Base-by-base conservation (phyloP, 805 yeast genomes). In the Metschnikowia sp. region DNA sequence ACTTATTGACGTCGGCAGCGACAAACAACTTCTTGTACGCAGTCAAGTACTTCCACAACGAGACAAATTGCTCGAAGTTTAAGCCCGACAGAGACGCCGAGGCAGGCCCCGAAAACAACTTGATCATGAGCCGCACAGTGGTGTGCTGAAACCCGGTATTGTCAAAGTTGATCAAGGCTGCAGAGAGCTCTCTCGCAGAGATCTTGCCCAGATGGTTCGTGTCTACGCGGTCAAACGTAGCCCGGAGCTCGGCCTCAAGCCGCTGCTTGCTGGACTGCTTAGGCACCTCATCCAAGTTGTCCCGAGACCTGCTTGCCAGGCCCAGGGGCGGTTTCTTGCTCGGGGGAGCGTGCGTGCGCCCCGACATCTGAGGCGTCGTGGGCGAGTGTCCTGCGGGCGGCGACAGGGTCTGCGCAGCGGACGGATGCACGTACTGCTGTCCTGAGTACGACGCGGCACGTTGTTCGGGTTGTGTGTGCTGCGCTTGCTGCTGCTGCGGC, bases 1-100 rank as follows among this genome's bases (percentile, higher is more conserved):
- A 77, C 49, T 69, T 69, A 60, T 82, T 78, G n/a, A 70, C 56
- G 55, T 85, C 90, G 41, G 82, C 84, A 54, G 76, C 76, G 42
- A 79, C 74, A 56, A 85, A 84, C 8, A 81, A 69, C 59, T 77
- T 81, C 48, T 83, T 77, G 80, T 88, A 84, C 40, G 84, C 84
- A 18, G 79, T 69, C 38, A 84, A 66, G 54, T 84, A 82, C 57
- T 82, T 81, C 88, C 88, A 83, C 46, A 84, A 66, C 49, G 82
- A 81, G 44, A 78, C 79, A 57, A 84, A 84, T 63, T 84, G 90
- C 41, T 75, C 79, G 52, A 80, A 81, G 40, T 76, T 74, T 44
- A 70, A 56, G 7, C 60, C 58, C 2, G 62, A 45, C 6, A 59
- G 50, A 10, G 59, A 54, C 28, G 53, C 57, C 22, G 62, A 45